A percentile compares a stretch with the other conserved stretches of the same genome.
Conservation (phyloP, 2,329 filamentous ascomycete genomes). For the Fusarium stilboides region DNA sequence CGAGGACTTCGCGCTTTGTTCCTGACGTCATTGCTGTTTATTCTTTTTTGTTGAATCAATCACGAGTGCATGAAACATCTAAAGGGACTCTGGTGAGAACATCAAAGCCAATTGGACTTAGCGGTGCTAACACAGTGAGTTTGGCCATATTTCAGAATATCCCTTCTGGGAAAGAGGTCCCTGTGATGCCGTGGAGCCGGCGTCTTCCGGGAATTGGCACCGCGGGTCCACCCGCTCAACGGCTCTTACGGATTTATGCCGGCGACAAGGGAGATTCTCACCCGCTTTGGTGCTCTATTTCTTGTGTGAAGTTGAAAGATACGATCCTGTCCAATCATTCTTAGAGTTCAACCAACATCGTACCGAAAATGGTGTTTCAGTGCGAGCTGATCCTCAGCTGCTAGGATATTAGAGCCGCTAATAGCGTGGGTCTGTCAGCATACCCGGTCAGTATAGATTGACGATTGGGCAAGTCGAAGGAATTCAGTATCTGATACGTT, state of each 20-base stretch:
- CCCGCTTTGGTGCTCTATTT: slow-evolving; percentile 6
- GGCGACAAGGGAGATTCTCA: slow-evolving; percentile 21
- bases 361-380: neutral
- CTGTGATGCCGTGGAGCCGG: slow-evolving; percentile 22
- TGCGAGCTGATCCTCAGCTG: neutral
- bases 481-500: neutral
- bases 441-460: neutral
- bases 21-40: slow-evolving; percentile 49
- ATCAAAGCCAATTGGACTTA: neutral
- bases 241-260: slow-evolving; percentile 28
- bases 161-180: slow-evolving; percentile 21
- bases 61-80: neutral
- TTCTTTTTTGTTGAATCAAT: neutral
- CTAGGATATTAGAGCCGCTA: neutral
- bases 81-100: neutral
- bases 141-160: neutral
- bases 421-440: neutral
- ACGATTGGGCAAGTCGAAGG: neutral
- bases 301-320: neutral
- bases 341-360: neutral
- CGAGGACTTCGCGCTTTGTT: slow-evolving; percentile 37
- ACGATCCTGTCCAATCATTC: slow-evolving; percentile 17
- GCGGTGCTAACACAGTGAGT: neutral
- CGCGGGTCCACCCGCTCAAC: slow-evolving; percentile 14
- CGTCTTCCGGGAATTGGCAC: slow-evolving; percentile 20